Conservation (phyloP, 805 yeast genomes). For the Schwanniomyces sp. region DNA sequence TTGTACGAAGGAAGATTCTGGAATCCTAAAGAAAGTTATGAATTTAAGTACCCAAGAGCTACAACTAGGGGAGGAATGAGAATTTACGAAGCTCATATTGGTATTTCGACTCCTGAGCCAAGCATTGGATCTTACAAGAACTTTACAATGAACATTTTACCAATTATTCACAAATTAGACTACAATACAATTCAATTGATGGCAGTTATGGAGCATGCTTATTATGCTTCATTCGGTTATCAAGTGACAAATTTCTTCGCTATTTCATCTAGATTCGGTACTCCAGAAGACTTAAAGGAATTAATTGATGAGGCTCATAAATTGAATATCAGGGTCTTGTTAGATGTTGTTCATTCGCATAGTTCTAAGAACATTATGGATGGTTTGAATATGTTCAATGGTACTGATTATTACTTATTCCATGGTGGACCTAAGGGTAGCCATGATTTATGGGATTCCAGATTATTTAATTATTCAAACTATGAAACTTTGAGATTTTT, state of each 20-base stretch:
- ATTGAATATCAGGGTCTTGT: slow-evolving; percentile 78
- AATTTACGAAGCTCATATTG: slow-evolving; percentile 94
- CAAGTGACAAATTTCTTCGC: slow-evolving; percentile 94
- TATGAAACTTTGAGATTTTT: slow-evolving; percentile 89
- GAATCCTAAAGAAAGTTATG: slow-evolving; percentile 69
- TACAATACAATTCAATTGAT: slow-evolving; percentile 92
- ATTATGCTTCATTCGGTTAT: slow-evolving; percentile 97
- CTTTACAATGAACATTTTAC: slow-evolving; percentile 76
- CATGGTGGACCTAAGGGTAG: slow-evolving; percentile 88
- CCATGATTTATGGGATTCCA: slow-evolving; percentile 95
- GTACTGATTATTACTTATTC: slow-evolving; percentile 92
- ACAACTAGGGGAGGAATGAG: slow-evolving; percentile 50
- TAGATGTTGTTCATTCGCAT: slow-evolving; percentile 95
- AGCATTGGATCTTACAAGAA: slow-evolving; percentile 82
- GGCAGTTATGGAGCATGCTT: slow-evolving; percentile 99
- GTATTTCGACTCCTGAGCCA: slow-evolving; percentile 91
- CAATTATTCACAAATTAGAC: slow-evolving; percentile 81
- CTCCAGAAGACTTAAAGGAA: slow-evolving; percentile 92
- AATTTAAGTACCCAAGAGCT: slow-evolving; percentile 69
- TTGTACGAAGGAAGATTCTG: slow-evolving; percentile 88
- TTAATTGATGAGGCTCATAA: slow-evolving; percentile 90
- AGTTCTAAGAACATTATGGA: slow-evolving; percentile 93
- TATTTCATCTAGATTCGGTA: slow-evolving; percentile 83
- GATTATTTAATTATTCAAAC: slow-evolving; percentile 86
- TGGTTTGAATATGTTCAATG: slow-evolving; percentile 91